A percentile compares a stretch with the other conserved stretches of the same genome.
These are phyloP conservation scores for Salix caprea DNA, from an alignment of 345 rosid genomes.

Conservation along the genomic window DNA sequence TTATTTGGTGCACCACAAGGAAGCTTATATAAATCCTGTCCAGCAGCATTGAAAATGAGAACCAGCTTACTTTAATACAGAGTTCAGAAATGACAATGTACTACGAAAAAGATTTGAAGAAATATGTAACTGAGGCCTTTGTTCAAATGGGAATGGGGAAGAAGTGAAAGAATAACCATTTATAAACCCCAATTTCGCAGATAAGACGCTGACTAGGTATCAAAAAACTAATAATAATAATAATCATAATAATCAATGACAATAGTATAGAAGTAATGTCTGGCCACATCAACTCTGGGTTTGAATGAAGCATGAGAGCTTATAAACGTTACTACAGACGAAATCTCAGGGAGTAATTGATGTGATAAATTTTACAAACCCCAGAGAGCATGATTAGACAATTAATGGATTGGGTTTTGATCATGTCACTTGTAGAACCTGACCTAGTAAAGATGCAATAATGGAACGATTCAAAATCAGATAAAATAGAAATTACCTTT, in stretches of 20 bases:
- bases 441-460: slow-evolving; percentile 4
- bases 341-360: background rate
- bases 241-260: too few species aligned
- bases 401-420: background rate
- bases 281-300: background rate
- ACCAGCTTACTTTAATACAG: slow-evolving; percentile 1
- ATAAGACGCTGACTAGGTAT: background rate
- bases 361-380: background rate
- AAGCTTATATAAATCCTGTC: background rate
- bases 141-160: background rate
- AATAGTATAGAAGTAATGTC: background rate
- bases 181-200: background rate
- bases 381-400: background rate
- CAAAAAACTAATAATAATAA: too few species aligned
- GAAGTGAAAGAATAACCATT: background rate
- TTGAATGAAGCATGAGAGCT: background rate
- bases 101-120: background rate
- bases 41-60: slow-evolving; percentile 5
- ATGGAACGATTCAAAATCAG: background rate
- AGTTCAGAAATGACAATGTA: background rate
- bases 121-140: background rate
- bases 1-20: background rate
- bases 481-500: slow-evolving; percentile 40
- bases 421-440: background rate
- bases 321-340: background rate